Percentiles rank a stretch among this genome's conserved stretches.
Evolutionary conservation across 2,329 filamentous ascomycete genomes (phyloP).

Genomic region (Paracorniculantispora psalliotae): DNA sequence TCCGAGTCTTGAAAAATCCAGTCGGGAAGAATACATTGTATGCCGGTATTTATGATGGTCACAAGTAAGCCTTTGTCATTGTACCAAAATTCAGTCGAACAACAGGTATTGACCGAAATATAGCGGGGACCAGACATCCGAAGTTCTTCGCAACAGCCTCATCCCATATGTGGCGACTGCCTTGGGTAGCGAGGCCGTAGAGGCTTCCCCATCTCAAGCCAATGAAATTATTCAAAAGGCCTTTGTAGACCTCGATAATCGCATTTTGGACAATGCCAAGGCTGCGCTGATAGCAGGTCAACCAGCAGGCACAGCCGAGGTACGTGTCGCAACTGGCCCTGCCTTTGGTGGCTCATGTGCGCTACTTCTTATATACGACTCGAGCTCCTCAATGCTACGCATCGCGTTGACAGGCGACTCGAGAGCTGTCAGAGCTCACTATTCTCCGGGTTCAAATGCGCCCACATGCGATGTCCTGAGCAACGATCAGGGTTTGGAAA

Average conservation of each 20-base stretch:
- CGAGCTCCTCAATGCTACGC: neutral
- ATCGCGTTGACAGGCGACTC: neutral
- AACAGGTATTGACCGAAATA: neutral
- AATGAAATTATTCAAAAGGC: neutral
- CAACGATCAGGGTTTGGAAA: neutral
- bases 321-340: neutral
- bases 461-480: neutral
- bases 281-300: neutral
- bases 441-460: neutral
- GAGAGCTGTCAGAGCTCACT: neutral
- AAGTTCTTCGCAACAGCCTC: neutral
- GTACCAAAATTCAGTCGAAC: neutral
- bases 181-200: neutral
- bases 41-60: slow-evolving; percentile 3
- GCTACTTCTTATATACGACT: neutral
- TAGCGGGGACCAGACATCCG: neutral
- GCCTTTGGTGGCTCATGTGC: slow-evolving; percentile 7
- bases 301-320: neutral
- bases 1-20: neutral
- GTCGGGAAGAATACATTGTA: neutral
- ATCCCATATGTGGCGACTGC: slow-evolving; percentile 5
- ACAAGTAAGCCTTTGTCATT: neutral
- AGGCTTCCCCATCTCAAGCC: neutral
- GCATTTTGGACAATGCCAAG: neutral
- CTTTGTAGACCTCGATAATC: neutral